Evolutionary conservation across 2,329 filamentous ascomycete genomes (phyloP), one percentile per base, ranked within the genome.

Genomic region (Harringtonia lauricola): DNA sequence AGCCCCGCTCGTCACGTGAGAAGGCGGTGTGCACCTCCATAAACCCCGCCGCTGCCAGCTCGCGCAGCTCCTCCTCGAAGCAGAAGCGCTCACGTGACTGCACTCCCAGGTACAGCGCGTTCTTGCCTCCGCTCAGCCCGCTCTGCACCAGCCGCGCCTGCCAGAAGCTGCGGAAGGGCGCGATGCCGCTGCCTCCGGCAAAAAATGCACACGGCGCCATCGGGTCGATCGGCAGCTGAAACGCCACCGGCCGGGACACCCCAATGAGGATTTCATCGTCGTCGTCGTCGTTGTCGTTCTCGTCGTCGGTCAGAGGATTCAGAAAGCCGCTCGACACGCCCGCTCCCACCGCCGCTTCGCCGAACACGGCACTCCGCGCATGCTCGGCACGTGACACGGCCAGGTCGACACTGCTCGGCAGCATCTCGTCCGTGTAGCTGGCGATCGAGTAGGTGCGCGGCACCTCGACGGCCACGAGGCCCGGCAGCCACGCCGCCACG

Each of bases 1-100:
- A 59, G 6, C 71, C 71, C 3, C 61, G 58, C 0, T 59, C 58
- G 50, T 75, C 72, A 1, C 71, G 61, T 0, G 71, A 75, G 44
- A 76, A 71, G 1, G 71, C 71, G 0, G 71, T 61, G 42, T 74
- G 67, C 0, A 73, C 67, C 46, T 75, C 70, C 62, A 75, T 67
- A 24, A 64, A 58, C 1, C 69, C 69, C 12, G 63, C 62, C 9
- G 63, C 64, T 28, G 72, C 64, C 42, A 64, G 62, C 10, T 66
- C 60, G 9, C 67, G 61, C 19, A 72, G 58, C 51, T 72, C 68
- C 6, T 66, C 59, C 48, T 72, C 67, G 50, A 71, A 71, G 48
- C 65, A 67, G 41, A 71, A 69, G 49, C 70, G 73, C 3, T 72
- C 69, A 2, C 71, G 64, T 2, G 63, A 70, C 49, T 75, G 70